Evolutionary conservation across 345 rosid genomes (phyloP).

Genomic region (Eucalyptus decipiens): DNA sequence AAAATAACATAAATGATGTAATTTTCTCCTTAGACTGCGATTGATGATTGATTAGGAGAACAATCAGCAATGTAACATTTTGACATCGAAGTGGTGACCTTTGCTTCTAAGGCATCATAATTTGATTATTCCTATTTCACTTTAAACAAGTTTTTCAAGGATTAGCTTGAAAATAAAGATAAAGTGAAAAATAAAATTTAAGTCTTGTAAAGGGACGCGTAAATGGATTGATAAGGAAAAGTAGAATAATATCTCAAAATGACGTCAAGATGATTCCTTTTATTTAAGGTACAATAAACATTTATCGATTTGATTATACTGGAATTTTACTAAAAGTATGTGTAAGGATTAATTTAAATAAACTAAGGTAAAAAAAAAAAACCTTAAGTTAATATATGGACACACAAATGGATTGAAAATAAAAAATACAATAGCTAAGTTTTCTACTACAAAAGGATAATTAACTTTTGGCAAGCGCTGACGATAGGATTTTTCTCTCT

Average conservation of each 20-base stretch:
- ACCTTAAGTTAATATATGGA: background rate
- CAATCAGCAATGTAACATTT: background rate
- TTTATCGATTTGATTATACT: background rate
- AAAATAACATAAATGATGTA: background rate
- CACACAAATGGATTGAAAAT: background rate
- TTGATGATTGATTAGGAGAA: background rate
- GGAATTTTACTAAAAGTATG: background rate
- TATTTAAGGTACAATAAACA: background rate
- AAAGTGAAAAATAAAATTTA: background rate
- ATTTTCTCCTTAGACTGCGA: background rate
- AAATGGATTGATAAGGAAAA: background rate
- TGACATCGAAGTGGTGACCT: background rate
- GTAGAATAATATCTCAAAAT: background rate
- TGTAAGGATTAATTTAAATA: background rate
- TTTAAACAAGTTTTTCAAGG: background rate
- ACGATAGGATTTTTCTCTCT: background rate
- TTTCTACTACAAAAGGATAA: background rate
- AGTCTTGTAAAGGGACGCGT: background rate
- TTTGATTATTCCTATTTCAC: background rate
- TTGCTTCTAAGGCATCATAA: background rate
- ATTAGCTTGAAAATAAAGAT: background rate
- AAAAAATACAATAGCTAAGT: background rate
- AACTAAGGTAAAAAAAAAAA: background rate
- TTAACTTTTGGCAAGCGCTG: background rate
- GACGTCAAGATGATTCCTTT: background rate